Evolutionary conservation across 768 basidiomycete genomes (phyloP).

Genomic region (Lactarius akahatsu): DNA sequence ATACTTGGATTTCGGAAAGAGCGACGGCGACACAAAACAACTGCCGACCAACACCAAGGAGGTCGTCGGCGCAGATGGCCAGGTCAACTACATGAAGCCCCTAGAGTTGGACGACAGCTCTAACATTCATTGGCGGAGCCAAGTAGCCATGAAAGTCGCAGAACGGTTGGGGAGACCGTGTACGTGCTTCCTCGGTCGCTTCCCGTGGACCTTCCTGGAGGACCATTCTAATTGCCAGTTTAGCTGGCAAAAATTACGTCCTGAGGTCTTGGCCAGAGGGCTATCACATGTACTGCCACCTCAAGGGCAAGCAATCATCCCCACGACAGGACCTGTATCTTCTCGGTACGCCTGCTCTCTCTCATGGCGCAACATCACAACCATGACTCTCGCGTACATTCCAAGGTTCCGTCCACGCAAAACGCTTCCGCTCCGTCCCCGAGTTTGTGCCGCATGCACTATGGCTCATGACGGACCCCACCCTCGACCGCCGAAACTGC

Average conservation of each 20-base stretch:
- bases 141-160: constrained; percentile 45
- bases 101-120: constrained; percentile 51
- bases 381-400: too few species aligned
- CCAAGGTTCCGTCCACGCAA: constrained; percentile 42
- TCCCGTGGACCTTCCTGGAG: background rate
- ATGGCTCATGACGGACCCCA: constrained; percentile 66
- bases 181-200: constrained; percentile 35
- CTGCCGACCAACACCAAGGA: constrained; percentile 61
- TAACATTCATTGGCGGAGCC: constrained; percentile 53
- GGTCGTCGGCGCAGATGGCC: constrained; percentile 55
- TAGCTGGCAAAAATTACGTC: constrained; percentile 57
- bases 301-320: constrained; percentile 54
- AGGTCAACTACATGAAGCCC: constrained; percentile 70
- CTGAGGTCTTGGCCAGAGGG: constrained; percentile 62
- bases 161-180: constrained; percentile 49
- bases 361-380: background rate
- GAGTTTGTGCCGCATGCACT: constrained; percentile 84
- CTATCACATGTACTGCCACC: constrained; percentile 73
- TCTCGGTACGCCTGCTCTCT: constrained; percentile 49
- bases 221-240: constrained; percentile 5
- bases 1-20: constrained; percentile 57
- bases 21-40: constrained; percentile 53
- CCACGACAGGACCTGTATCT: constrained; percentile 80
- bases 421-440: constrained; percentile 73
- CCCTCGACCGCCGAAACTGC: constrained; percentile 51